These are phyloP conservation scores for Pyrus betulifolia DNA, from an alignment of 306 rosid genomes.

Conservation along the genomic window DNA sequence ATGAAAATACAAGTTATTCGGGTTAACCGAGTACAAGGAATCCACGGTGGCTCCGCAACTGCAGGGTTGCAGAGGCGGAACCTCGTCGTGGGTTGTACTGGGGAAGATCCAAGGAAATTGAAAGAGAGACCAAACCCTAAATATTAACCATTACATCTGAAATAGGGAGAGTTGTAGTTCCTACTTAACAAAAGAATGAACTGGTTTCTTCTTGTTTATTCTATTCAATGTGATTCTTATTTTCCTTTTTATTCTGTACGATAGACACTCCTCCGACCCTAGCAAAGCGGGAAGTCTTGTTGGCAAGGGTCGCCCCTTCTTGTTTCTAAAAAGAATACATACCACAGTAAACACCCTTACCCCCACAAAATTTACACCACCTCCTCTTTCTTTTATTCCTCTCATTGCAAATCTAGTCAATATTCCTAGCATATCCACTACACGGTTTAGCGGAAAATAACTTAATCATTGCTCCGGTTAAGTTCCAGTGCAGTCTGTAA, in stretches of 20 bases:
- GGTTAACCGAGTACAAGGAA: too few species aligned
- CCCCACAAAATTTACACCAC: neutral
- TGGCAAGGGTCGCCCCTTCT: neutral
- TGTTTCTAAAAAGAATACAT: neutral
- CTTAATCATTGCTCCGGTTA: constrained; percentile 28
- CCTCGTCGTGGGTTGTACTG: too few species aligned
- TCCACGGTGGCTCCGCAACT: too few species aligned
- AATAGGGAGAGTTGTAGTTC: too few species aligned
- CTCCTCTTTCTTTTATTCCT: neutral
- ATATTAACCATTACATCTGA: too few species aligned
- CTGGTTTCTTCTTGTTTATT: neutral
- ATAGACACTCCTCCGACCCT: accelerated
- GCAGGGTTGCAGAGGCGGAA: too few species aligned
- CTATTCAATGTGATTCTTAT: neutral
- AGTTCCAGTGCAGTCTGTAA: constrained; percentile 54
- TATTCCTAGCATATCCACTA: neutral
- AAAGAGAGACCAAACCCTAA: too few species aligned
- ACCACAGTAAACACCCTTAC: neutral
- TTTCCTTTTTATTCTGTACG: too few species aligned
- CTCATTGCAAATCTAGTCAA: neutral
- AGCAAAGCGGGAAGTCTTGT: too few species aligned
- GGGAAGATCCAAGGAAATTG: too few species aligned
- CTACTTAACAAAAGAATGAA: neutral
- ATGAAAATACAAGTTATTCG: too few species aligned
- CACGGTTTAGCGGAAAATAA: constrained; percentile 3